Evolutionary conservation across 805 yeast genomes (phyloP), one percentile per base, ranked within the genome.

Genomic region (Starmera quercuum): DNA sequence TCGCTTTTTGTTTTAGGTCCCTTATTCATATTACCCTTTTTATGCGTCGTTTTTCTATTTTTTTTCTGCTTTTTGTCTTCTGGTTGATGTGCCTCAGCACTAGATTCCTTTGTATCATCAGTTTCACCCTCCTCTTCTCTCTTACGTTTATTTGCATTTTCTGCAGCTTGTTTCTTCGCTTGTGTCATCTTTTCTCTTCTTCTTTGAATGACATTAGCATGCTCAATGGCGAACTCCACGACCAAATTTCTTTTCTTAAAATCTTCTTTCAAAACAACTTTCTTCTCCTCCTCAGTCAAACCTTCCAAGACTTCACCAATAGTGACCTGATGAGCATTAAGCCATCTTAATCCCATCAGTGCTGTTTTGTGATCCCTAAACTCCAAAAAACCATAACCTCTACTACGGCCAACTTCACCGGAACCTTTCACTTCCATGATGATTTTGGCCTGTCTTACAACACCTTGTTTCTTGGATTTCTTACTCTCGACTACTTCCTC

Each of bases 311-410:
- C 71, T 57, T 88, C 97, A 8, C 69, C 75, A 22, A 58, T 58
- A 0, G 84, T 63, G 6, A 92, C 95, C 51, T 75, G 80, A 54
- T 90, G 96, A 7, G 95, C 95, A 57, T 92, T 92, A 56, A 92
- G 69, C 95, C 96, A 92, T 66, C 98, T 77, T 36, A 92, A 72
- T 2, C 95, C 97, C 97, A 87, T 88, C 45, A 92, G 69, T 1
- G 98, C 97, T 42, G 80, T 57, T 58, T 82, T 83, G 58, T 92
- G 98, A 58, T 88, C 95, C 59, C 87, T 78, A 58, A 71, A 87
- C 61, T 92, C 97, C 29, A 92, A 60, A 68, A 92, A 90, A 42
- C 98, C 98, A 51, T 90, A 92, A 40, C 98, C 98, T 66, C 97
- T 80, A 52, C 92, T 79, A 59, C 98, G 73, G 36, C 98, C 98